A percentile compares a stretch with the other conserved stretches of the same genome.
These are phyloP conservation scores for Quercus phellos DNA, from an alignment of 331 rosid genomes.

Conservation along the genomic window DNA sequence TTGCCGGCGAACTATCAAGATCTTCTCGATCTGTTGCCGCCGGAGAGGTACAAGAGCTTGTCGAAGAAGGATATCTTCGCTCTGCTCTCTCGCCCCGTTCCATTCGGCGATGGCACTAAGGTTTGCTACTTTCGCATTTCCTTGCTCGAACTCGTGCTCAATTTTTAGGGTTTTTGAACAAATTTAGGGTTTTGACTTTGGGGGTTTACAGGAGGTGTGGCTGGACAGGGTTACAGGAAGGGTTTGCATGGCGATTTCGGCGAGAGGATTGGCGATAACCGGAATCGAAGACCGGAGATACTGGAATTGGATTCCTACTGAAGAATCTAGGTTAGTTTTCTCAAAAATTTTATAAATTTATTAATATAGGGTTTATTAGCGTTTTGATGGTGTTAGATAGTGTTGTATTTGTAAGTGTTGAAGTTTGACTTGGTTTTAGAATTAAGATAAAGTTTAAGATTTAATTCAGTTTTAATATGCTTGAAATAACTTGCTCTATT, in stretches of 20 bases:
- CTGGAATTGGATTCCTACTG: conserved; percentile 93
- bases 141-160: no score
- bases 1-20: conserved; percentile 68
- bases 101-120: conserved; percentile 66
- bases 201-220: conserved; percentile 69
- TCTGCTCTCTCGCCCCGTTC: conserved; percentile 58
- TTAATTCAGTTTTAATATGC: not conserved
- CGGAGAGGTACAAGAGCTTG: conserved; percentile 45
- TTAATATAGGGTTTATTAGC: not conserved
- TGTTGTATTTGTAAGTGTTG: no score
- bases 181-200: conserved; percentile 12
- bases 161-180: not conserved
- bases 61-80: conserved; percentile 76
- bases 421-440: no score
- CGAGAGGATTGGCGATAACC: conserved; percentile 71
- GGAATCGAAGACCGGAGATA: conserved; percentile 94
- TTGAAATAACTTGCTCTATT: not conserved
- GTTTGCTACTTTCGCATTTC: conserved; percentile 12
- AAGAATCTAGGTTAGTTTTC: conserved; percentile 76
- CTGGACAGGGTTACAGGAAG: conserved; percentile 73
- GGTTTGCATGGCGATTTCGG: conserved; percentile 78
- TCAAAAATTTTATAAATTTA: not conserved
- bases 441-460: no score
- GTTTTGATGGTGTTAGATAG: no score
- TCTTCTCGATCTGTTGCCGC: conserved; percentile 65